A percentile compares a stretch with the other conserved stretches of the same genome.
phyloP scores from a whole-genome alignment of 495 filamentous ascomycete genomes.

The Pseudomonodictys pantanalensis region DNA sequence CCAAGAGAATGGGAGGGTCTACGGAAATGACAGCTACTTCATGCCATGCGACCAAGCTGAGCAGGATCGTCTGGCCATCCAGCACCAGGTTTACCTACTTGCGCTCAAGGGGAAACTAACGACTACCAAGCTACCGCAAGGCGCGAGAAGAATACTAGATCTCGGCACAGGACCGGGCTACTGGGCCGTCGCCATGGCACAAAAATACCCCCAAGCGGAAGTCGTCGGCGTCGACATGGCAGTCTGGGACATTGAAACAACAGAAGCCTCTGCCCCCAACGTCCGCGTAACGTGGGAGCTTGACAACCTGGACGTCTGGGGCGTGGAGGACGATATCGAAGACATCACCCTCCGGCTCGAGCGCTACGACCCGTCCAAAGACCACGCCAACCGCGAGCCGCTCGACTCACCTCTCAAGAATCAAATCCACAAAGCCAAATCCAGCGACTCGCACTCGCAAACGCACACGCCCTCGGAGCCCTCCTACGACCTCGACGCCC shows the following conservation, averaged over 20 bases:
- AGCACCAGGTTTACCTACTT: conserved; percentile 39
- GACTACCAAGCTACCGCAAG: conserved; percentile 25
- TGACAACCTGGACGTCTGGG: conserved; percentile 32
- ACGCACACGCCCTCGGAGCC: not conserved
- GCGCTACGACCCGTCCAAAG: conserved; percentile 3
- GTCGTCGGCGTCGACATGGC: conserved; percentile 38
- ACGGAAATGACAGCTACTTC: conserved; percentile 64
- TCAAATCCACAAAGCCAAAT: not conserved
- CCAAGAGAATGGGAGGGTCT: conserved; percentile 64
- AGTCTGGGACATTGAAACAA: conserved; percentile 32
- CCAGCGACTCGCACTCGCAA: conserved; percentile 2
- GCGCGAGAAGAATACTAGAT: conserved; percentile 34
- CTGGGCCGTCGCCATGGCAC: conserved; percentile 39
- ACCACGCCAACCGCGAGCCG: conserved; percentile 2
- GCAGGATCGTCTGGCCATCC: conserved; percentile 65
- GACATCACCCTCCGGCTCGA: conserved; percentile 15
- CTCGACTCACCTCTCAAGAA: conserved; percentile 6
- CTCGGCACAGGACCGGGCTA: conserved; percentile 40
- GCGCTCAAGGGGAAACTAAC: conserved; percentile 35
- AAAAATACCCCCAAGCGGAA: conserved; percentile 35
- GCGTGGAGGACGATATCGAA: conserved; percentile 14
- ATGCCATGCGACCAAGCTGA: conserved; percentile 77
- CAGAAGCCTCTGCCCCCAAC: conserved; percentile 10
- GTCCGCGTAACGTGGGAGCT: conserved; percentile 29
- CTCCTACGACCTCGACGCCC: conserved; percentile 21